Base-by-base conservation (phyloP, 495 filamentous ascomycete genomes). In the Hyaloscypha hepaticicola region DNA sequence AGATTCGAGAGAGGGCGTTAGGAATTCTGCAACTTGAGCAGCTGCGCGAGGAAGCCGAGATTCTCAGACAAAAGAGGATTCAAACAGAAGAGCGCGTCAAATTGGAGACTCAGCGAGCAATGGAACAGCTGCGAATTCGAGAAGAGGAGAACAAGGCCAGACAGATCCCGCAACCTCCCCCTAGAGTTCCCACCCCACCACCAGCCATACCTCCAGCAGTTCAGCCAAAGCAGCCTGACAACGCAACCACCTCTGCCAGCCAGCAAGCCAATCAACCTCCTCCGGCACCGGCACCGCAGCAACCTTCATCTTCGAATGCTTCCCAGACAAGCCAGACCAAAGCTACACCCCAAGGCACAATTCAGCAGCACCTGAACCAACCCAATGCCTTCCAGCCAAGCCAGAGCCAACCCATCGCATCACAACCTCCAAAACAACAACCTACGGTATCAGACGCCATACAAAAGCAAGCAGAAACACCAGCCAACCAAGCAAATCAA, bases 1-100 rank as follows among this genome's bases (percentile, higher is more conserved):
- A 82, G 16, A 78, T 93, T 19, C 79, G 87, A 19, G 79, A 85
- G 61, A 80, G 83, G 27, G 90, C 90, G 52, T 77, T 76, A 67
- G 78, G 68, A 62, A 82, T 72, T 7, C 78, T 62, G 70, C 78
- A 74, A 63, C 77, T 72, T 63, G 78, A 79, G 73, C 77, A 72
- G 61, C 73, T 73, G 66, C 75, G 79, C 45, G 76, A 83, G 64
- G 77, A 83, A 59, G 72, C 71, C 25, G 75, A 76, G 53, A 75
- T 73, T n/a, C 68, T 84, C 34, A 70, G 69, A n/a, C 72, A 74
- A 63, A 73, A 77, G 16, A 78, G 76, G 8, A 67, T 72, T 51
- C 76, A 81, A 56, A 81, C 83, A 66, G 78, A 86, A 63, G 81
- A 84, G 50, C 77, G 83, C 27, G 82, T 85, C 56, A 73, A 75